Evolutionary conservation across 163 green algal species (phyloP).

Genomic region (Chlorella variabilis): DNA sequence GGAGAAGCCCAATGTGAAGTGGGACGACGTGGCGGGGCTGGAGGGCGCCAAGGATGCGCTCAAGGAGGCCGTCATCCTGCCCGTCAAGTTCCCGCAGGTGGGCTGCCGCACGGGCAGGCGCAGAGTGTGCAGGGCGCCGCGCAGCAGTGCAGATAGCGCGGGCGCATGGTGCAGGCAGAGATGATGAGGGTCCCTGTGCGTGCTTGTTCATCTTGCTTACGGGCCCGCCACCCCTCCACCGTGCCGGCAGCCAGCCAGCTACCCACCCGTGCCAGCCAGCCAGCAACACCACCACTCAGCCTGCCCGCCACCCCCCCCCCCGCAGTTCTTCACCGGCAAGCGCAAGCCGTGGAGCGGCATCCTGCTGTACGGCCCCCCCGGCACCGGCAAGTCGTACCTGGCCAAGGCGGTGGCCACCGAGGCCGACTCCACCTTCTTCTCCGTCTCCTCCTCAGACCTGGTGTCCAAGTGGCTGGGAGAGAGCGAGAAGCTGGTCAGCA

Average conservation of each 20-base stretch:
- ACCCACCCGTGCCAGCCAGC: too few relatives aligned
- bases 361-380: conserved; percentile 97
- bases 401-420: conserved; percentile 99
- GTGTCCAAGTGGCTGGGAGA: conserved; percentile 98
- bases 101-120: conserved; percentile 52
- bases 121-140: too few relatives aligned
- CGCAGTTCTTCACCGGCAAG: conserved; percentile 91
- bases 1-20: conserved; percentile 98
- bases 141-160: neutral
- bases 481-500: conserved; percentile 95
- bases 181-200: too few relatives aligned
- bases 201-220: too few relatives aligned
- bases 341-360: conserved; percentile 98
- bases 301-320: neutral
- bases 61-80: conserved; percentile 98
- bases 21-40: conserved; percentile 98
- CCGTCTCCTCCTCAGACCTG: conserved; percentile 80
- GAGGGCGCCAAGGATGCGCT: conserved; percentile 96
- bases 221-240: too few relatives aligned
- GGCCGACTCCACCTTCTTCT: conserved; percentile 98
- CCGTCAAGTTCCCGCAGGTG: conserved; percentile 97
- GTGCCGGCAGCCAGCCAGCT: too few relatives aligned
- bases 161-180: neutral
- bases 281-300: too few relatives aligned
- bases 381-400: conserved; percentile 98